A percentile compares a stretch with the other conserved stretches of the same genome.
Conservation (phyloP, 192 early-diverging fungal species). For the Lunasporangiospora selenospora region DNA sequence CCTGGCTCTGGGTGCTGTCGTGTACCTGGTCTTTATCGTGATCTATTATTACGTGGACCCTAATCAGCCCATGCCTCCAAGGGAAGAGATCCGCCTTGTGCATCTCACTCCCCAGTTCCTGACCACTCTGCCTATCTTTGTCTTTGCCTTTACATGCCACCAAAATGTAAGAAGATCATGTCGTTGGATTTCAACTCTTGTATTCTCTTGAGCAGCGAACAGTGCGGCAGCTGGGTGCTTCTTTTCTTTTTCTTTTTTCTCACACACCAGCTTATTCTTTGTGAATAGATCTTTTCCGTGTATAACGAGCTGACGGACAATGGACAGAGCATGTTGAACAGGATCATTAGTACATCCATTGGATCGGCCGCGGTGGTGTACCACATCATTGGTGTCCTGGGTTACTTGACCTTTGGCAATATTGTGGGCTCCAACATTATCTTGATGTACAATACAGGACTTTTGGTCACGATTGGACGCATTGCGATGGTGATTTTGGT, state of each 20-base stretch:
- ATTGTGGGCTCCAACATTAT: slow-evolving; percentile 86
- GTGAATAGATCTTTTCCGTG: slow-evolving; percentile 87
- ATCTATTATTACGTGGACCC: slow-evolving; percentile 74
- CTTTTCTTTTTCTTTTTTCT: neutral
- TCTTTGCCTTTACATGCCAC: slow-evolving; percentile 99
- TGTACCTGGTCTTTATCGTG: slow-evolving; percentile 89
- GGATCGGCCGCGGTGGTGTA: slow-evolving; percentile 80
- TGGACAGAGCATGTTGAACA: slow-evolving; percentile 67
- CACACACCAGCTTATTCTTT: too few relatives aligned
- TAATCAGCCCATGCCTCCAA: slow-evolving; percentile 59
- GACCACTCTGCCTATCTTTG: slow-evolving; percentile 90
- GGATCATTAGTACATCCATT: slow-evolving; percentile 78
- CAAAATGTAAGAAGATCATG: slow-evolving; percentile 92
- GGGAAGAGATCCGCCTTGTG: slow-evolving; percentile 65
- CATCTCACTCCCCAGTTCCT: slow-evolving; percentile 69
- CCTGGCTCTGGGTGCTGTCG: slow-evolving; percentile 83
- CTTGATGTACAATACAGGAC: slow-evolving; percentile 69
- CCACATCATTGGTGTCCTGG: slow-evolving; percentile 84
- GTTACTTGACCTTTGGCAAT: slow-evolving; percentile 93
- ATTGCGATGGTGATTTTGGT: slow-evolving; percentile 90
- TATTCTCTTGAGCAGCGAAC: too few relatives aligned
- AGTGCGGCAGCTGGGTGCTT: too few relatives aligned
- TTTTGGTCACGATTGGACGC: slow-evolving; percentile 84
- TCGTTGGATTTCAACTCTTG: too few relatives aligned
- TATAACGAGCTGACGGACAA: slow-evolving; percentile 96